Percentiles rank a stretch among this genome's conserved stretches.
These are phyloP conservation scores for Venturia aucupariae DNA, from an alignment of 2,329 filamentous ascomycete species.

Conservation along the genomic window DNA sequence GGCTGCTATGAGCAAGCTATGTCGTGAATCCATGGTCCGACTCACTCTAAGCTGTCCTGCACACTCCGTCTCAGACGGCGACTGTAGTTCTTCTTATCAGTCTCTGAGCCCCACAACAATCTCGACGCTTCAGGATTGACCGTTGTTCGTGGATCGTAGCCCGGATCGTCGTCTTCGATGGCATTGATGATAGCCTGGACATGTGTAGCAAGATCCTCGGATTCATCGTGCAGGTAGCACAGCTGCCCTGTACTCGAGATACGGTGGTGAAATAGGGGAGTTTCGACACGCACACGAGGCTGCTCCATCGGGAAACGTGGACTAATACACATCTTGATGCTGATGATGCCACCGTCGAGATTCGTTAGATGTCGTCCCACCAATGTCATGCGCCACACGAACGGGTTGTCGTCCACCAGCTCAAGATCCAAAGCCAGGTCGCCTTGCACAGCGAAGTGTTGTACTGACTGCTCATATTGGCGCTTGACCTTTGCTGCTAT, in stretches of 20 bases:
- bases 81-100: slow-evolving; percentile 78
- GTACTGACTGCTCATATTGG: slow-evolving; percentile 74
- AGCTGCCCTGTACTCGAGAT: slow-evolving; percentile 71
- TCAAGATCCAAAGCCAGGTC: slow-evolving; percentile 65
- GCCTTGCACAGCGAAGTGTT: slow-evolving; percentile 62
- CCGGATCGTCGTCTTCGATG: slow-evolving; percentile 79
- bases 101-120: slow-evolving; percentile 72
- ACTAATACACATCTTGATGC: slow-evolving; percentile 69
- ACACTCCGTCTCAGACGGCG: slow-evolving; percentile 71
- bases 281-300: slow-evolving; percentile 72
- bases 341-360: slow-evolving; percentile 83
- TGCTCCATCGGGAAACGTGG: slow-evolving; percentile 81
- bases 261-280: slow-evolving; percentile 77
- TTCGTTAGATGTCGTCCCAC: slow-evolving; percentile 90
- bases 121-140: slow-evolving; percentile 80
- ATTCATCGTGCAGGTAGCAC: slow-evolving; percentile 59
- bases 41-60: slow-evolving; percentile 42
- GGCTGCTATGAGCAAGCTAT: too few relatives aligned
- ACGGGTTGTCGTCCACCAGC: slow-evolving; percentile 73
- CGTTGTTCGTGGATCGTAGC: slow-evolving; percentile 81
- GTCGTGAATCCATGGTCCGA: background rate
- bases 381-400: slow-evolving; percentile 80
- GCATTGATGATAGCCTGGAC: slow-evolving; percentile 73
- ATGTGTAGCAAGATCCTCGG: slow-evolving; percentile 54
- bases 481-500: slow-evolving; percentile 74